These are phyloP conservation scores for Penicillium sp. DNA, from an alignment of 2,329 filamentous ascomycete species.

Conservation along the genomic window DNA sequence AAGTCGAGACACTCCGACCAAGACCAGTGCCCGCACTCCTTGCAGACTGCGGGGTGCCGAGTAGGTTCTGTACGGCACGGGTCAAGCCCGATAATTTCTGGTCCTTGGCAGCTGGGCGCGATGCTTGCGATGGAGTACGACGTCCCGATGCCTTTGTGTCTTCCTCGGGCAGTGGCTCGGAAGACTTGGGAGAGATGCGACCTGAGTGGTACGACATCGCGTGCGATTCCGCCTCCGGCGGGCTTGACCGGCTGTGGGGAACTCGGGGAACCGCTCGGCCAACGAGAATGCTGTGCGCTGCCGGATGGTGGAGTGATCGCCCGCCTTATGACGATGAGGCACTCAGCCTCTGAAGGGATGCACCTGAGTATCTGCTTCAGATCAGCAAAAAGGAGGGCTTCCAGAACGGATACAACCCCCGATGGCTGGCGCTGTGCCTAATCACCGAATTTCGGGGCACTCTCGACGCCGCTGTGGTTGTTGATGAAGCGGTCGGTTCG, in stretches of 20 bases:
- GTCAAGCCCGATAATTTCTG: constrained; percentile 31
- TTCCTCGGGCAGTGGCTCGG: constrained; percentile 73
- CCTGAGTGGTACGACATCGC: constrained; percentile 29
- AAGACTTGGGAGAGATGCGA: constrained; percentile 58
- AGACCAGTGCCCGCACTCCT: constrained; percentile 40
- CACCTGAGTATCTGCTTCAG: not conserved
- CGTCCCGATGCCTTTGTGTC: not conserved
- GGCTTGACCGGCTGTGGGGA: constrained; percentile 26
- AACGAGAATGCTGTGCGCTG: constrained; percentile 13
- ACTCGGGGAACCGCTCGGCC: constrained; percentile 14
- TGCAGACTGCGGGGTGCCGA: constrained; percentile 38
- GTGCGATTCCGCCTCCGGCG: constrained; percentile 30
- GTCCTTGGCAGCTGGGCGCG: not conserved
- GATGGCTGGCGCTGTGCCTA: too few species aligned
- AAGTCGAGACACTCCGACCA: constrained; percentile 32
- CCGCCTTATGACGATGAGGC: constrained; percentile 14
- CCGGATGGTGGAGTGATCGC: constrained; percentile 26
- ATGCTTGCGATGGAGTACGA: constrained; percentile 4
- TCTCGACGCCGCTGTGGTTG: too few species aligned
- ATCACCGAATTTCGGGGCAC: too few species aligned
- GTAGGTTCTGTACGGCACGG: constrained; percentile 68
- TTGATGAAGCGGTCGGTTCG: too few species aligned
- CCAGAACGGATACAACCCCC: too few species aligned
- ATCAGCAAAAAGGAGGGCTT: not conserved
- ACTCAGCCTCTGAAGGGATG: constrained; percentile 3